These are phyloP conservation scores for Arabidopsis lyrata DNA, from an alignment of 441 rosid species.

Conservation along the genomic window DNA sequence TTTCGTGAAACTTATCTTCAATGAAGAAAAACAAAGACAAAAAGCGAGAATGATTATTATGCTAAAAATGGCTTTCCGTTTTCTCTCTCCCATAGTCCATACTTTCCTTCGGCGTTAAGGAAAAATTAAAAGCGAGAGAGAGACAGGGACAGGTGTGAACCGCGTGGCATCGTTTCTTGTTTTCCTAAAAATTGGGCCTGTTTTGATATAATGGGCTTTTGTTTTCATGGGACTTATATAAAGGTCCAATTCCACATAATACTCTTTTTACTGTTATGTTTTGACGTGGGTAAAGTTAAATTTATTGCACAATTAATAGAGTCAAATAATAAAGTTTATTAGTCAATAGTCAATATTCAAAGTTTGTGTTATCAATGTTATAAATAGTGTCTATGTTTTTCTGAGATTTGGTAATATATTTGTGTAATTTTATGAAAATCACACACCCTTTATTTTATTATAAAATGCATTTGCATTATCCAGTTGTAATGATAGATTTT, in stretches of 20 bases:
- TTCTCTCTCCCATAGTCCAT: background rate
- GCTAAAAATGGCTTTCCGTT: background rate
- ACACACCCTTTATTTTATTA: no score
- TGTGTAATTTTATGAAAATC: background rate
- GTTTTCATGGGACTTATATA: background rate
- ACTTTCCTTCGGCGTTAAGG: conserved; percentile 38
- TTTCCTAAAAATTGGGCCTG: conserved; percentile 4
- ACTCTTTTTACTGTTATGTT: background rate
- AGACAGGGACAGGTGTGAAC: conserved; percentile 14
- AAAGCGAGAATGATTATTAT: background rate
- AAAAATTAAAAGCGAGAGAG: background rate
- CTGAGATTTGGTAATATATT: background rate
- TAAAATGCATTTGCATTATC: no score
- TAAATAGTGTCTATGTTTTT: background rate
- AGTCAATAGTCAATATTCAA: background rate
- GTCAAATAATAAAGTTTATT: background rate
- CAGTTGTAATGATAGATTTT: no score
- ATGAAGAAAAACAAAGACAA: background rate
- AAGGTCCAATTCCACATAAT: background rate
- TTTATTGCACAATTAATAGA: background rate
- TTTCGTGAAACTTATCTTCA: conserved; percentile 11
- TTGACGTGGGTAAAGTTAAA: background rate
- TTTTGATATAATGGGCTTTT: conserved; percentile 5
- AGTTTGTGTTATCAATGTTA: background rate
- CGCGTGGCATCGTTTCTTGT: conserved; percentile 33